Conservation (phyloP, 1,284 basidiomycete genomes). For the Porodaedalea pini region DNA sequence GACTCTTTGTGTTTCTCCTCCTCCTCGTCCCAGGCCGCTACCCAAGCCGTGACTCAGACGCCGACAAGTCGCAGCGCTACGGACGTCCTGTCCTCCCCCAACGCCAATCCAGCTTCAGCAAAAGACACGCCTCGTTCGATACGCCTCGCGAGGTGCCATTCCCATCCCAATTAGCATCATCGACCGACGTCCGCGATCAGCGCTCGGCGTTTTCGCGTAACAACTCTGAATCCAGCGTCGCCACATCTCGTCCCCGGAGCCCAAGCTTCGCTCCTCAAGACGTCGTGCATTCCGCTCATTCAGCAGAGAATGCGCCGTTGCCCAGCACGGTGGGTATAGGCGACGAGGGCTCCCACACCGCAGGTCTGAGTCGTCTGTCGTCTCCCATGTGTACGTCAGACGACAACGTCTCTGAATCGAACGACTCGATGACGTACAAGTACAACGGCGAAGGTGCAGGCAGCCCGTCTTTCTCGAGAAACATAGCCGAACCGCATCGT, state of each 20-base stretch:
- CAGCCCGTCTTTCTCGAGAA: not conserved
- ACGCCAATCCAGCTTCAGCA: constrained; percentile 25
- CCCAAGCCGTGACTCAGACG: not conserved
- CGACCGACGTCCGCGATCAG: constrained; percentile 2
- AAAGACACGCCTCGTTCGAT: constrained; percentile 30
- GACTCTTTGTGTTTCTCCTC: not conserved
- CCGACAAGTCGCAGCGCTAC: not conserved
- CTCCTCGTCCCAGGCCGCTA: not conserved
- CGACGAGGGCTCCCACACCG: constrained; percentile 3
- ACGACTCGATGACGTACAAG: constrained; percentile 16
- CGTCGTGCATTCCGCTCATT: constrained; percentile 10
- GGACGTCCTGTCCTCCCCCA: constrained; percentile 14
- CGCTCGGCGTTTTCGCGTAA: constrained; percentile 11
- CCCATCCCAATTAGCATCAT: constrained; percentile 17
- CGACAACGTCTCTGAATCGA: not conserved
- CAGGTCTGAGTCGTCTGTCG: constrained; percentile 4
- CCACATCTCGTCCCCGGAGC: constrained; percentile 18
- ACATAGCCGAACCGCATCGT: not conserved
- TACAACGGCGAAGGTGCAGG: not conserved
- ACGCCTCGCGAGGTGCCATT: constrained; percentile 28
- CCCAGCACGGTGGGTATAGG: constrained; percentile 7
- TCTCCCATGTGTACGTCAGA: constrained; percentile 9
- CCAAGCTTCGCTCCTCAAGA: constrained; percentile 6
- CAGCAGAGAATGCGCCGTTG: constrained; percentile 16
- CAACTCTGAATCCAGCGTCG: constrained; percentile 23